Conservation (phyloP, 2,329 filamentous ascomycete species). For the Penicillium sp. region DNA sequence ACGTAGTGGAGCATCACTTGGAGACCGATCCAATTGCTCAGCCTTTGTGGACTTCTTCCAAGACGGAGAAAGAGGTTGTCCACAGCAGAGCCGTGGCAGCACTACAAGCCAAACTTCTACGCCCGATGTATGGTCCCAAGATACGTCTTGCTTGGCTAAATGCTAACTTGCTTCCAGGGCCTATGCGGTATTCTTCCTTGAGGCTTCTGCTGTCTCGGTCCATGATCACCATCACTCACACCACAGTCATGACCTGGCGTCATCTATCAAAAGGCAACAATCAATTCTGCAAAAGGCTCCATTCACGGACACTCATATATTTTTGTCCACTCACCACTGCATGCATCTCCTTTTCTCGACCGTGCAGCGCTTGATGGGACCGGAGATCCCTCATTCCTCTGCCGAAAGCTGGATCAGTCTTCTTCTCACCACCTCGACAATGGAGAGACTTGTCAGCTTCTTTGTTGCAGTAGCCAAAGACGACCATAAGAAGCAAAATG, state of each 20-base stretch:
- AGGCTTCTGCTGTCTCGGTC: constrained; percentile 16
- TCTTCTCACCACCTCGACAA: constrained; percentile 29
- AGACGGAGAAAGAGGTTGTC: constrained; percentile 27
- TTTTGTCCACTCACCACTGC: constrained; percentile 28
- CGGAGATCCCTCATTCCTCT: constrained; percentile 23
- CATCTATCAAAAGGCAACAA: constrained; percentile 18
- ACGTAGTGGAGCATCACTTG: constrained; percentile 25
- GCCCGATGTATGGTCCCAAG: constrained; percentile 19
- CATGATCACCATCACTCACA: neutral
- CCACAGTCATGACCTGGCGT: neutral
- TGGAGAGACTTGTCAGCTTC: constrained; percentile 26
- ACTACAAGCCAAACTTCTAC: constrained; percentile 24
- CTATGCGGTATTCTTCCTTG: constrained; percentile 29
- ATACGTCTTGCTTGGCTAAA: neutral
- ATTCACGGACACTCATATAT: constrained; percentile 23
- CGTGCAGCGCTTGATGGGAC: constrained; percentile 27
- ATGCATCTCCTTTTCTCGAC: constrained; percentile 27
- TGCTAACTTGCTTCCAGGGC: constrained; percentile 14
- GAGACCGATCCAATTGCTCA: constrained; percentile 18
- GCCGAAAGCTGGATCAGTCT: constrained; percentile 28
- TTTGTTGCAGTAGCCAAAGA: constrained; percentile 24
- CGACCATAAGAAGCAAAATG: constrained; percentile 5
- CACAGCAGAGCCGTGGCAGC: constrained; percentile 25
- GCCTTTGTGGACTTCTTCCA: constrained; percentile 23
- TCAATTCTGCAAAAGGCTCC: constrained; percentile 25